Evolutionary conservation across 2,329 filamentous ascomycete species (phyloP), one percentile per base, ranked within the genome.

Genomic region (Botrytis sinoallii): DNA sequence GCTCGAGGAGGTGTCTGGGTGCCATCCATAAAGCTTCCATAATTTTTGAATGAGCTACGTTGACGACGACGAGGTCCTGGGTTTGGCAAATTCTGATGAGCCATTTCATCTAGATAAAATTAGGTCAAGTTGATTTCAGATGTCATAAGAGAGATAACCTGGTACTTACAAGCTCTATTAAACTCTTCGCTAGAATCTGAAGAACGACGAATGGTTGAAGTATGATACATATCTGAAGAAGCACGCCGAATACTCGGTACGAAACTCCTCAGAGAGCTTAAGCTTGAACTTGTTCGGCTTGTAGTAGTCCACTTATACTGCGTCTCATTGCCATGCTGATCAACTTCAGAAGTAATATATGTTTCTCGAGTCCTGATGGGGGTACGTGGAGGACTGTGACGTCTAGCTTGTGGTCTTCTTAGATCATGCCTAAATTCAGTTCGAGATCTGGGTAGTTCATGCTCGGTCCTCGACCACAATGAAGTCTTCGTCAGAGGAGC

Each of bases 101-200:
- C 48, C 35, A 69, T 57, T n/a, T 29, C 66, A 22, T 42, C 66
- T 69, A 44, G 38, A n/a, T 42, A 25, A 0, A 57, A 32, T 69
- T 16, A 69, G 66, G 66, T 38, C n/a, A n/a, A 4, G 3, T 38
- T 44, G 25, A 48, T 35, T 25, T 4, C 22, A 3, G 22, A 42
- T 42, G 10, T 25, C 4, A 32, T 25, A 3, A 16, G 16, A 25
- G 14, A 18, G 8, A 10, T n/a, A 16, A 12, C 9, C 7, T 10
- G n/a, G 32, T 25, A 69, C 66, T 69, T 57, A 57, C 66, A 42
- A 32, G 66, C 66, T 69, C 66, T 42, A 8, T 69, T 40, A 44
- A 32, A 69, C 38, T 57, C 66, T 29, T 69, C 66, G n/a, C 66
- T 69, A 42, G 66, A 69, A 42, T 57, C 48, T 32, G 66, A 44